Evolutionary conservation across 805 yeast genomes (phyloP).

Genomic region (Candida hungchunana): DNA sequence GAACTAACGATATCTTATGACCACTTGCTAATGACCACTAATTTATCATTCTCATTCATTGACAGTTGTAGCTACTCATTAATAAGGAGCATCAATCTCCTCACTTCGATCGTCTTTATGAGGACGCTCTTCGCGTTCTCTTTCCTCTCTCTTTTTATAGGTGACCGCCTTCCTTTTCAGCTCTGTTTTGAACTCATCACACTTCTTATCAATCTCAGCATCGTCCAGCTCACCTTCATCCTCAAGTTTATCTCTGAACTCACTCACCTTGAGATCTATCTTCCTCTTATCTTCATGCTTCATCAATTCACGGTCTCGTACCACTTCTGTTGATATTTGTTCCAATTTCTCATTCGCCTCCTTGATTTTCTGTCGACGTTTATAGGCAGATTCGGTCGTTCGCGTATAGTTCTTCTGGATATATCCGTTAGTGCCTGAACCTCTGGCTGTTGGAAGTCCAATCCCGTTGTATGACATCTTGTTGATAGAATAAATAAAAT

Average conservation of each 20-base stretch:
- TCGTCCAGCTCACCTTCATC: conserved; percentile 38
- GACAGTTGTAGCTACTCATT: too few relatives aligned
- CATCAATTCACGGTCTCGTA: conserved; percentile 19
- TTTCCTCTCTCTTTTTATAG: conserved; percentile 12
- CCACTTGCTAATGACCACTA: too few relatives aligned
- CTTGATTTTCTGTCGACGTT: conserved; percentile 31
- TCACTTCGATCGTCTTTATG: background rate
- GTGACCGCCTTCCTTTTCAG: conserved; percentile 12
- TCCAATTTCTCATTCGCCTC: conserved; percentile 11
- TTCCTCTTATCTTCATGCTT: conserved; percentile 23
- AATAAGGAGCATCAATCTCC: too few relatives aligned
- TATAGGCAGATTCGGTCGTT: conserved; percentile 32
- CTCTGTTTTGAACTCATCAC: conserved; percentile 27
- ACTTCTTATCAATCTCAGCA: conserved; percentile 31
- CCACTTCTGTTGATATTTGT: conserved; percentile 5
- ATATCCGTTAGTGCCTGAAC: conserved; percentile 61
- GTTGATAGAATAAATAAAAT: background rate
- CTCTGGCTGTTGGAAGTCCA: conserved; percentile 53
- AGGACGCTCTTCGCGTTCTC: conserved; percentile 4
- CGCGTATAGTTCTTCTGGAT: conserved; percentile 43
- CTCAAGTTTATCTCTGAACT: conserved; percentile 47
- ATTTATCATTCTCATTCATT: too few relatives aligned
- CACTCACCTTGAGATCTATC: conserved; percentile 39
- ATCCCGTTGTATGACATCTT: conserved; percentile 54
- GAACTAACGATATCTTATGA: too few relatives aligned